Evolutionary conservation across 2,329 filamentous ascomycete genomes (phyloP).

Genomic region (Beauveria medogensis): DNA sequence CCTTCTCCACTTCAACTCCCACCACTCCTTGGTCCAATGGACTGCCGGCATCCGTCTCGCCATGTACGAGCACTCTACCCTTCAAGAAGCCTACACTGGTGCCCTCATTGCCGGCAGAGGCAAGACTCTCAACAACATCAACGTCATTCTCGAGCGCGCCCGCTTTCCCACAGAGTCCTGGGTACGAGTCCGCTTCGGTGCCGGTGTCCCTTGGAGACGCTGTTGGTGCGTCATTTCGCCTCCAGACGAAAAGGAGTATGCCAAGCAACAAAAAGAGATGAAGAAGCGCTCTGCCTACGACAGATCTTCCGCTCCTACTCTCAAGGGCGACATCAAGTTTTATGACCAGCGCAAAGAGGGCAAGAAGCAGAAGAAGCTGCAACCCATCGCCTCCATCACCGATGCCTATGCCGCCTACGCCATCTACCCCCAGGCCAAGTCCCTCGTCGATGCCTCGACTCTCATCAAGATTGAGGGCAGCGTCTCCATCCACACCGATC

Average conservation of each 20-base stretch:
- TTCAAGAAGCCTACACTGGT: slow-evolving; percentile 95
- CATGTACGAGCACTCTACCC: slow-evolving; percentile 86
- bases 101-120: slow-evolving; percentile 93
- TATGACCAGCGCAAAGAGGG: slow-evolving; percentile 69
- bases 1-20: slow-evolving; percentile 90
- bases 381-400: slow-evolving; percentile 83
- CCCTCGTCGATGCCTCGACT: slow-evolving; percentile 88
- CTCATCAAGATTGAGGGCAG: slow-evolving; percentile 88
- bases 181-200: slow-evolving; percentile 90
- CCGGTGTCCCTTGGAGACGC: slow-evolving; percentile 89
- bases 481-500: slow-evolving; percentile 76
- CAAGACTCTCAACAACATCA: slow-evolving; percentile 81
- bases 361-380: slow-evolving; percentile 85
- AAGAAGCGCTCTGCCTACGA: slow-evolving; percentile 82
- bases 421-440: slow-evolving; percentile 91
- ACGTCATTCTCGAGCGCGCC: slow-evolving; percentile 74
- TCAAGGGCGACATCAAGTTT: slow-evolving; percentile 90
- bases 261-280: slow-evolving; percentile 72
- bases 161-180: slow-evolving; percentile 78
- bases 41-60: slow-evolving; percentile 86
- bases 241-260: slow-evolving; percentile 85
- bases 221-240: slow-evolving; percentile 95
- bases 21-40: slow-evolving; percentile 91
- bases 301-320: slow-evolving; percentile 52
- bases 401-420: slow-evolving; percentile 90